phyloP scores from a whole-genome alignment of 1,284 basidiomycete species.

The Leccinum holopus region DNA sequence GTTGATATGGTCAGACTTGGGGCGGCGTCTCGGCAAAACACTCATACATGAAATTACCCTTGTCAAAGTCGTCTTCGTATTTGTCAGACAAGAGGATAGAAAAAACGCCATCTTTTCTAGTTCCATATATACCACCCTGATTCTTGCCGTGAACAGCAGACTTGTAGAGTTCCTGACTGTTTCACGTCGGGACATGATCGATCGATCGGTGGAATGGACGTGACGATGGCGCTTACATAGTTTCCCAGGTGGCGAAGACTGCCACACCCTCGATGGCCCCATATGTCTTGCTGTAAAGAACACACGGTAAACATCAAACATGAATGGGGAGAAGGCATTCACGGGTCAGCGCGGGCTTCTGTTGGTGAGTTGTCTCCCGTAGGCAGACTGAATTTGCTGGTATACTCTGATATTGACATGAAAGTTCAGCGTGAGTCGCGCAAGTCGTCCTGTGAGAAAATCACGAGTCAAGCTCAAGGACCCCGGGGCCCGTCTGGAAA shows the following conservation, averaged over 20 bases:
- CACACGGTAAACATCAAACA: background rate
- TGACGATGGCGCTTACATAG: background rate
- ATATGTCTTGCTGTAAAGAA: background rate
- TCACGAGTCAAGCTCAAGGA: background rate
- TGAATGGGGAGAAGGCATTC: background rate
- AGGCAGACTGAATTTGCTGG: no score
- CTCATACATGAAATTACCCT: background rate
- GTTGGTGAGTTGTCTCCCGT: no score
- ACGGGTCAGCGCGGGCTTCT: background rate
- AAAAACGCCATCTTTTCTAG: background rate
- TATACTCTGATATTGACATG: no score
- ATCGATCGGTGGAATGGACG: background rate
- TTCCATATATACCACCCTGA: background rate
- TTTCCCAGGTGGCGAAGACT: background rate
- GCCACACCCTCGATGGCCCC: background rate
- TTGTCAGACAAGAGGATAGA: background rate
- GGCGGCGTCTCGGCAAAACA: background rate
- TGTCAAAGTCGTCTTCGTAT: background rate
- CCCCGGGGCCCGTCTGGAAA: background rate
- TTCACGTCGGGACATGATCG: background rate
- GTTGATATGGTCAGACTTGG: slow-evolving; percentile 6
- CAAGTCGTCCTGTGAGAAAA: background rate
- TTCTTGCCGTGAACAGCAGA: background rate
- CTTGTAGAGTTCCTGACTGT: background rate
- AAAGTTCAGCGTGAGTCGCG: no score